Conservation (phyloP, 2,329 filamentous ascomycete species). For the Cladosporium phlei region DNA sequence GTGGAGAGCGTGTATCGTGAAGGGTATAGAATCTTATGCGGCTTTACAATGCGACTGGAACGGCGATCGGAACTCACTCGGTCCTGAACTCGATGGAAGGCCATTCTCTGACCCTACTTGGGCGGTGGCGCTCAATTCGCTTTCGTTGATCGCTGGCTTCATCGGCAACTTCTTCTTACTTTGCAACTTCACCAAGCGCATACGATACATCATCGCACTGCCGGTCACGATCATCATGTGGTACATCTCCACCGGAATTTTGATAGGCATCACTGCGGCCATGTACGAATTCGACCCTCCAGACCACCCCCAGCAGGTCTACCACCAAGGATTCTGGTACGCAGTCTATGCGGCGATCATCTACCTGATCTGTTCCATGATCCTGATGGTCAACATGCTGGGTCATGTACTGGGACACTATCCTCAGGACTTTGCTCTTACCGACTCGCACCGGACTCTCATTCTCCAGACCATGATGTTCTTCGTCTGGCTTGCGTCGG, state of each 20-base stretch:
- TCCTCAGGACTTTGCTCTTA: slow-evolving; percentile 70
- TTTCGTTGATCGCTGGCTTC: slow-evolving; percentile 71
- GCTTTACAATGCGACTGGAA: slow-evolving; percentile 19
- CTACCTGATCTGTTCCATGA: slow-evolving; percentile 72
- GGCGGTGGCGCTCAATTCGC: slow-evolving; percentile 69
- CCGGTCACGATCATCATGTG: slow-evolving; percentile 80
- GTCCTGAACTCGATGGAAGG: slow-evolving; percentile 51
- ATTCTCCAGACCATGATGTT: slow-evolving; percentile 88
- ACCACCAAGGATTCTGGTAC: slow-evolving; percentile 85
- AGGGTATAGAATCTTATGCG: slow-evolving; percentile 38
- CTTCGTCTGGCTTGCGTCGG: slow-evolving; percentile 73
- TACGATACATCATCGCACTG: slow-evolving; percentile 76
- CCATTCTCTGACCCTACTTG: slow-evolving; percentile 66
- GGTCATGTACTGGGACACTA: slow-evolving; percentile 74
- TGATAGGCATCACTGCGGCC: slow-evolving; percentile 62
- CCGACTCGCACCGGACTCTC: slow-evolving; percentile 74
- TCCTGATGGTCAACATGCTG: slow-evolving; percentile 74
- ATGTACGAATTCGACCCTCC: slow-evolving; percentile 59
- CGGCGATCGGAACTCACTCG: slow-evolving; percentile 20
- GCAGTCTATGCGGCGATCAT: slow-evolving; percentile 72
- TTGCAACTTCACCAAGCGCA: slow-evolving; percentile 76
- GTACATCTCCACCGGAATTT: slow-evolving; percentile 58
- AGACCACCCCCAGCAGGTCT: slow-evolving; percentile 45
- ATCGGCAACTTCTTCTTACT: slow-evolving; percentile 76
- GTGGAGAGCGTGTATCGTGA: slow-evolving; percentile 62